Base-by-base conservation (phyloP, 495 filamentous ascomycete genomes). In the Poronia punctata region DNA sequence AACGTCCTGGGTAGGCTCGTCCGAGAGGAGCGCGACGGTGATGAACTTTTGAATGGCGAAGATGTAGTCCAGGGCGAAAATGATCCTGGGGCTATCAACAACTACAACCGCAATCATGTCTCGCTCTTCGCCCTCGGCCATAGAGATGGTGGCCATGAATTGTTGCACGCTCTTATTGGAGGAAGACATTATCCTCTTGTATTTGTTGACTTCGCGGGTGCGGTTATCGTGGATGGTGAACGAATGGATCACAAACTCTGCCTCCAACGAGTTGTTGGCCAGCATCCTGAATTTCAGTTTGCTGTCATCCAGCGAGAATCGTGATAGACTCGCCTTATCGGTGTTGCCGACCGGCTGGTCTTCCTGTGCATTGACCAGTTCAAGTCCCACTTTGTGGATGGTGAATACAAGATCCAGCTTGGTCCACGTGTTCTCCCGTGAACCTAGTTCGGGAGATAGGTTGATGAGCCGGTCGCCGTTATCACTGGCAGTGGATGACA, bases 171-270 rank as follows among this genome's bases (percentile, higher is more conserved):
- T 82, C 45, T 86, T 85, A 57, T 96, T 97, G 52, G 88, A 85
- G 48, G 93, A 79, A 16, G 90, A 89, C 92, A 98, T 97, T 62
- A 97, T 95, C 59, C 93, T 94, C 29, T 86, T 78, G 74, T 90
- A 98, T 59, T 95, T 95, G 62, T 95, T 97, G 6, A 80, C 86
- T 45, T 92, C 88, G 31, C 77, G 71, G 19, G 76, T 79, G 34
- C 92, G 80, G 46, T 84, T 96, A 55, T 98, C 92, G 32, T 81
- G 78, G 48, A 97, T 95, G 0, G 89, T 94, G 58, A 98, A 93
- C 0, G 92, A 92, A 44, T 95, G 84, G 18, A 97, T 86, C 34
- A 95, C 67, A 17, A 98, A 75, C 60, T 98, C 93, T 1, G 90
- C 89, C 59, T 98, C 92, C 12, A 98, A 56, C 8, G 89, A 88